Conservation (phyloP, 495 filamentous ascomycete species). For the Thermothielavioides terrestris region DNA sequence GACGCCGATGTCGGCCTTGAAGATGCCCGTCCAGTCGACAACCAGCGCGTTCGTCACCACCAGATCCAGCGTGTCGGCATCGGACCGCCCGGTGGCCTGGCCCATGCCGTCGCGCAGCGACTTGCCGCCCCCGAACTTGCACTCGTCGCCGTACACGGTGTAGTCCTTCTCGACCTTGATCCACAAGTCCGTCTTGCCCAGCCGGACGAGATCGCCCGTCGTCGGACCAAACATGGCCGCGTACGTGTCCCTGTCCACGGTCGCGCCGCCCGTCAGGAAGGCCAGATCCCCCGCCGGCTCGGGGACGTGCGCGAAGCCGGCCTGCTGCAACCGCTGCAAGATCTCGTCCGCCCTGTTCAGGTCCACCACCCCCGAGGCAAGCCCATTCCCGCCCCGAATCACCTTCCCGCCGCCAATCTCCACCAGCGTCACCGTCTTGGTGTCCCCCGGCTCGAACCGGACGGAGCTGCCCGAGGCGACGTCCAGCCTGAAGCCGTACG, state of each 20-base stretch:
- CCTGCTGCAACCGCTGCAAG: constrained; percentile 51
- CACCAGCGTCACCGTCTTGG: constrained; percentile 85
- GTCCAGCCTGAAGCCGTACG: constrained; percentile 83
- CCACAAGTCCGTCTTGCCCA: constrained; percentile 87
- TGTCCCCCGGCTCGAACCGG: constrained; percentile 90
- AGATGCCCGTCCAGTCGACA: constrained; percentile 87
- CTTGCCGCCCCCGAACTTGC: constrained; percentile 93
- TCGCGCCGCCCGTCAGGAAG: constrained; percentile 47
- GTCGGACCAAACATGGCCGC: constrained; percentile 89
- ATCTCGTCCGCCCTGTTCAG: constrained; percentile 53
- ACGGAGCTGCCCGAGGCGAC: constrained; percentile 88
- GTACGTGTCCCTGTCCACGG: constrained; percentile 73
- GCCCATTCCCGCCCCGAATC: constrained; percentile 75
- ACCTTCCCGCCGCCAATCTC: constrained; percentile 76
- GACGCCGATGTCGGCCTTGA: constrained; percentile 95
- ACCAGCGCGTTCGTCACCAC: constrained; percentile 90
- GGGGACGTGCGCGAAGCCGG: constrained; percentile 69
- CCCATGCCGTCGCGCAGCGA: constrained; percentile 95
- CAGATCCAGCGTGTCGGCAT: constrained; percentile 68
- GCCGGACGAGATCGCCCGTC: constrained; percentile 68
- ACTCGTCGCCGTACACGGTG: constrained; percentile 86
- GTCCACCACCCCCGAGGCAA: constrained; percentile 69
- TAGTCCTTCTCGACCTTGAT: constrained; percentile 83
- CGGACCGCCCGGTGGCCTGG: constrained; percentile 67
- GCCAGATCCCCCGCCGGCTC: constrained; percentile 48